phyloP scores from a whole-genome alignment of 1,284 basidiomycete species.

The Takashimella tepidaria region DNA sequence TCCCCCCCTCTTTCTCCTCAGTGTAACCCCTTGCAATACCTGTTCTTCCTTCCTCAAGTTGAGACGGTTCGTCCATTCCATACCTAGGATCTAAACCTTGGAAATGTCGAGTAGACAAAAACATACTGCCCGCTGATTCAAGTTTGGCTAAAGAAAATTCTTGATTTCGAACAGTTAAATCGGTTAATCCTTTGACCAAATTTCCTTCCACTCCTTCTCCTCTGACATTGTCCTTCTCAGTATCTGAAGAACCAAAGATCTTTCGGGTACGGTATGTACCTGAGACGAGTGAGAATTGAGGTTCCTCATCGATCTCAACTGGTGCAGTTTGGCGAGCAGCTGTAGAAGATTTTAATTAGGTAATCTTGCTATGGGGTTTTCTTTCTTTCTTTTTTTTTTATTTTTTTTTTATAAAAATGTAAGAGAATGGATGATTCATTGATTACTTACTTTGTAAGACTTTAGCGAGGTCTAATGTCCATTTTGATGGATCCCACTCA shows the following conservation, averaged over 20 bases:
- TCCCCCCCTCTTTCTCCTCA: constrained; percentile 36
- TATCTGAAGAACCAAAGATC: constrained; percentile 14
- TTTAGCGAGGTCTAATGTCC: constrained; percentile 53
- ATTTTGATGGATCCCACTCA: constrained; percentile 57
- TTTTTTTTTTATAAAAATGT: too few species aligned
- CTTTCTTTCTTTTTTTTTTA: too few species aligned
- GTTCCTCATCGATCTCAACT: constrained; percentile 53
- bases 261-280: constrained; percentile 71
- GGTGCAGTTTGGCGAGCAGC: constrained; percentile 12
- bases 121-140: constrained; percentile 64
- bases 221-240: constrained; percentile 5
- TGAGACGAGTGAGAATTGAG: constrained; percentile 78
- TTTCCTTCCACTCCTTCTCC: constrained; percentile 16
- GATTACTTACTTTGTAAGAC: constrained; percentile 29
- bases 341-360: too few species aligned
- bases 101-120: constrained; percentile 57
- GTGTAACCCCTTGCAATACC: constrained; percentile 86
- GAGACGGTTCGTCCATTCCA: constrained; percentile 72
- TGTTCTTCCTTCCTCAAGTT: constrained; percentile 79
- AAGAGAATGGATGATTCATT: not conserved
- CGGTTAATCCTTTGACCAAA: too few species aligned
- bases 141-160: constrained; percentile 54
- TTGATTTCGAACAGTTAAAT: constrained; percentile 60
- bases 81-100: constrained; percentile 74
- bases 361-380: too few species aligned